Evolutionary conservation across 1,139 yeast genomes (phyloP), one percentile per base, ranked within the genome.

Genomic region (Scheffersomyces segobiensis): DNA sequence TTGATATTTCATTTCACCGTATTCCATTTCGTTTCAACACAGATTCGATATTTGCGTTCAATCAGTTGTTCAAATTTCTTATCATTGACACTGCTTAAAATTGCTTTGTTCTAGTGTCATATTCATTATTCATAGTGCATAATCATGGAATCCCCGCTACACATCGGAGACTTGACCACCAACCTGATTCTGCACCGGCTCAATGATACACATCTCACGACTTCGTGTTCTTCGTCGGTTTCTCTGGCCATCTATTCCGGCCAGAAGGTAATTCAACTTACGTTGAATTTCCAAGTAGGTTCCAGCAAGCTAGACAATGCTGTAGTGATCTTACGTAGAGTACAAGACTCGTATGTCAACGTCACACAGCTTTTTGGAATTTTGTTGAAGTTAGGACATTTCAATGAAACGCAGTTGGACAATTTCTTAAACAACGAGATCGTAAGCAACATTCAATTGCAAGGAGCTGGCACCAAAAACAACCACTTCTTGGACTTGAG

Each of bases 101-200:
- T 32, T 32, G 14, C 14, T 32, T 32, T 32, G 42, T 24, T 24
- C 7, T 7, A 5, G 5, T 24, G 26, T 14, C 17, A 32, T 32
- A 32, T 32, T 32, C 5, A 24, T 24, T 10, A 6, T 24, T 24
- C 32, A 32, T 32, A 32, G 42, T 32, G 3, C 42, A 32, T 24
- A 24, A 49, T 20, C 52, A 80, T 80, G 83, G 84, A 80, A 55
- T 79, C 83, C 12, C 84, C 84, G n/a, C 67, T 78, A 55, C 69
- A 77, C 57, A 70, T 77, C 46, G 84, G 84, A 53, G 84, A 80
- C 65, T 65, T 75, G 56, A 80, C 84, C 59, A 75, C 83, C 50
- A 73, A 73, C 60, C 77, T 81, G 49, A 80, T 80, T 42, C 76
- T 72, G 65, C 71, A 73, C 64, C 71, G 75, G 53, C 70, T 80